A percentile compares a stretch with the other conserved stretches of the same genome.
Evolutionary conservation across 1,284 basidiomycete species (phyloP).

Genomic region (Rhodotorula sp.): DNA sequence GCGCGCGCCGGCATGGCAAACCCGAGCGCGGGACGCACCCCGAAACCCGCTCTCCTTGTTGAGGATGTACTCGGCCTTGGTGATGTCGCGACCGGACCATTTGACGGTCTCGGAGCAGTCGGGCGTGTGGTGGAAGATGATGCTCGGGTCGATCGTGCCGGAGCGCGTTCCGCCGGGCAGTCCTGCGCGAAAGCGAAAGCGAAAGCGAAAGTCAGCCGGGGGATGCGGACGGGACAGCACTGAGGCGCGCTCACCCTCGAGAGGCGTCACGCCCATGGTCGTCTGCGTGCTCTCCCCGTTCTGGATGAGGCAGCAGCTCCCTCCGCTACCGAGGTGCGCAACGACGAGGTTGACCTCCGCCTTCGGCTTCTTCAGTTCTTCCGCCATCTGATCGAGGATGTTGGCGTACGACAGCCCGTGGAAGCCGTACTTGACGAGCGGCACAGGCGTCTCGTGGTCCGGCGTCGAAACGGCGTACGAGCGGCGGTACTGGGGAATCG

Average conservation of each 20-base stretch:
- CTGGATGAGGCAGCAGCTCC: conserved; percentile 70
- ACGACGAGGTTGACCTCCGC: conserved; percentile 65
- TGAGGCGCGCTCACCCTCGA: conserved; percentile 55
- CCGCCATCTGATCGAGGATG: conserved; percentile 58
- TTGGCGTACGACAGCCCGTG: conserved; percentile 61
- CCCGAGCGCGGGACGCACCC: too few species aligned
- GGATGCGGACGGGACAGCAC: not conserved
- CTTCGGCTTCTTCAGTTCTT: conserved; percentile 57
- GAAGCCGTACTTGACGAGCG: conserved; percentile 74
- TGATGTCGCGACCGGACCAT: conserved; percentile 59
- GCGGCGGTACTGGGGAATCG: conserved; percentile 68
- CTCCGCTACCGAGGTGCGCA: conserved; percentile 80
- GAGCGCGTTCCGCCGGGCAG: conserved; percentile 82
- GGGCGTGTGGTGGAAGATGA: conserved; percentile 80
- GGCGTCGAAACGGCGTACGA: conserved; percentile 71
- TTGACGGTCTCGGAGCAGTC: conserved; percentile 55
- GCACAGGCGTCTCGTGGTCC: conserved; percentile 60
- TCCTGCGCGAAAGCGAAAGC: conserved; percentile 53
- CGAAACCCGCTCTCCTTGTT: conserved; percentile 56
- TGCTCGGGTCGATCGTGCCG: conserved; percentile 74
- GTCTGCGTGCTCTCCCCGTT: conserved; percentile 73
- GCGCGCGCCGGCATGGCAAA: too few species aligned
- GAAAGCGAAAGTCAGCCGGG: too few species aligned
- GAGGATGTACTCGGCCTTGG: conserved; percentile 71
- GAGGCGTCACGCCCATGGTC: conserved; percentile 70